These are phyloP conservation scores for Aureobasidium melanogenum DNA, from an alignment of 2,329 filamentous ascomycete genomes.

Conservation along the genomic window DNA sequence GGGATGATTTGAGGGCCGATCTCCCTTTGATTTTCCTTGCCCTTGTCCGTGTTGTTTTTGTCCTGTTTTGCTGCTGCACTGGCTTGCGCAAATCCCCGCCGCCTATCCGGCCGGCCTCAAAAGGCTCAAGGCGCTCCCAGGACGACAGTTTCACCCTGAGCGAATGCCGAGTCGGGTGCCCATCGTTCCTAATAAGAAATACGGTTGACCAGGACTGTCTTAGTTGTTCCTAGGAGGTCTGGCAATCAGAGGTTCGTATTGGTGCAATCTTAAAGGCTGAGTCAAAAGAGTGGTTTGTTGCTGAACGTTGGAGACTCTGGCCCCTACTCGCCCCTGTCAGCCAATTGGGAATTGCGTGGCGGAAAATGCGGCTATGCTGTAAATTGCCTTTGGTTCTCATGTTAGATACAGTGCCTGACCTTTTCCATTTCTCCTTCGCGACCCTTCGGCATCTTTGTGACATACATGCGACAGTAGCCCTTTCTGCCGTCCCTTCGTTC, in stretches of 20 bases:
- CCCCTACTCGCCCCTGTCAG: conserved; percentile 8
- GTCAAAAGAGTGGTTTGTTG: background rate
- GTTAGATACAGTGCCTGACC: conserved; percentile 10
- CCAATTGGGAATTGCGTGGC: background rate
- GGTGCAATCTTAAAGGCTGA: conserved; percentile 3
- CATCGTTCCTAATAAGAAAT: background rate
- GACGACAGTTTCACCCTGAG: conserved; percentile 1
- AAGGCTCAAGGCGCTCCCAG: background rate
- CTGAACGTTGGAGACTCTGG: conserved; percentile 7
- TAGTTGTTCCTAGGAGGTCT: background rate
- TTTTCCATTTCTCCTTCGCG: conserved; percentile 1
- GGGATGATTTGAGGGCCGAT: conserved; percentile 11
- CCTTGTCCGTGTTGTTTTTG: background rate
- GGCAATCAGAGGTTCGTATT: conserved; percentile 4
- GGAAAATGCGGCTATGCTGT: conserved; percentile 7
- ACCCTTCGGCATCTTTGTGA: conserved; percentile 9
- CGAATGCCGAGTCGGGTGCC: background rate
- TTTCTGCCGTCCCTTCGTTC: background rate
- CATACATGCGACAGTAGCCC: conserved; percentile 12
- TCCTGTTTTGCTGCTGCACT: background rate
- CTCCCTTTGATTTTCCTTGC: conserved; percentile 2
- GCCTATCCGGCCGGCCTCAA: background rate
- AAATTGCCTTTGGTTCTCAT: conserved; percentile 1
- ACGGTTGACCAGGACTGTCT: conserved; percentile 1
- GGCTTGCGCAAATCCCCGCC: background rate